A percentile compares a stretch with the other conserved stretches of the same genome.
Evolutionary conservation across 495 filamentous ascomycete genomes (phyloP).

Genomic region (Filosporella fistucella): DNA sequence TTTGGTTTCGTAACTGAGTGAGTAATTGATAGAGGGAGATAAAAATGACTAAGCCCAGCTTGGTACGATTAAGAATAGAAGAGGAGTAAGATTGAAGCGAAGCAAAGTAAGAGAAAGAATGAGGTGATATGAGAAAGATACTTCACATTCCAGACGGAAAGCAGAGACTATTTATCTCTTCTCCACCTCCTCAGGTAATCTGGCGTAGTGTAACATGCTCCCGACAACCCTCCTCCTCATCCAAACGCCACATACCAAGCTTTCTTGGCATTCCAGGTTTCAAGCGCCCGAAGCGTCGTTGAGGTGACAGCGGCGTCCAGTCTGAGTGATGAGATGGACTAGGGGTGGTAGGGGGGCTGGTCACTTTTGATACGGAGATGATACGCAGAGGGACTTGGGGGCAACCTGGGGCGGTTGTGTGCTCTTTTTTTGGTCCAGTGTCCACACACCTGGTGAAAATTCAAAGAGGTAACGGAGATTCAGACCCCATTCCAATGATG

Average conservation of each 20-base stretch:
- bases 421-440: too few relatives aligned
- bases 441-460: too few relatives aligned
- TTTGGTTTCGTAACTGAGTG: too few relatives aligned
- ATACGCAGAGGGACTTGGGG: too few relatives aligned
- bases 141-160: not conserved
- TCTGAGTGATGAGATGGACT: too few relatives aligned
- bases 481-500: too few relatives aligned
- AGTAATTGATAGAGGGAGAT: not conserved
- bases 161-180: not conserved
- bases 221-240: too few relatives aligned
- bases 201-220: not conserved
- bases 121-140: constrained; percentile 1
- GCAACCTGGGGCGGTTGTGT: too few relatives aligned
- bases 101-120: not conserved
- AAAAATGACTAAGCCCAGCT: not conserved
- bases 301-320: too few relatives aligned
- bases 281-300: not conserved
- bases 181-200: not conserved
- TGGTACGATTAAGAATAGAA: not conserved
- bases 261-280: not conserved
- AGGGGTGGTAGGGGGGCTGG: too few relatives aligned
- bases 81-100: not conserved
- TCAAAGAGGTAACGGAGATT: too few relatives aligned
- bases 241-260: not conserved
- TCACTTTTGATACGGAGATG: too few relatives aligned